Evolutionary conservation across 257 asterid genomes (phyloP), one percentile per base, ranked within the genome.

Genomic region (Ilex aquifolium): DNA sequence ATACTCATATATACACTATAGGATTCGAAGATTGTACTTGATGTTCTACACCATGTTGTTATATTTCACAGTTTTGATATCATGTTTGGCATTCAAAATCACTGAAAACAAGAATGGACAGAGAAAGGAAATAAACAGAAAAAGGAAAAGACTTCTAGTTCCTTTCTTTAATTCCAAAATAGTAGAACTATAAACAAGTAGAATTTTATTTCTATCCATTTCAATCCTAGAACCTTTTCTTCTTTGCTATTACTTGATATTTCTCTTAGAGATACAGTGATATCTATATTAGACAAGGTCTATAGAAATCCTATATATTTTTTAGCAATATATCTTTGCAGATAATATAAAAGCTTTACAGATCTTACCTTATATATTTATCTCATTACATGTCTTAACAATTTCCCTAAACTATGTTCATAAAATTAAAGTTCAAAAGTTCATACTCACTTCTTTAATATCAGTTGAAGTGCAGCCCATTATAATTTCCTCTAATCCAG

Each of bases 401-500:
- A 36, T 36, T 8, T 36, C 42, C 8, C 42, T 4, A 36, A 4
- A 36, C 42, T 4, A 67, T 39, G 72, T 61, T 40, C 64, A 59
- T 64, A 62, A 7, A 62, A 46, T 58, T 72, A 31, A 39, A 64
- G 69, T 70, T 70, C 75, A 73, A 77, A 73, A 68, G 70, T 57
- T 59, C 9, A n/a, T 32, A 74, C 93, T 77, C 71, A 91, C 98
- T 69, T 82, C 85, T 77, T 91, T 88, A 76, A 77, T 76, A 59
- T 88, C 90, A 68, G 68, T 70, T 46, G 96, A 84, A n/a, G 94
- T 85, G 90, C 98, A 91, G 17, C 95, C 98, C 98, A 91, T 91
- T 31, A 91, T 85, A 82, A 91, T 77, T 82, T 91, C 96, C 80
- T 88, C 98, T 83, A 91, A 86, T 74, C 95, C 98, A 70, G 99